Base-by-base conservation (phyloP, 2,329 filamentous ascomycete genomes). In the Raffaelea arxii region DNA sequence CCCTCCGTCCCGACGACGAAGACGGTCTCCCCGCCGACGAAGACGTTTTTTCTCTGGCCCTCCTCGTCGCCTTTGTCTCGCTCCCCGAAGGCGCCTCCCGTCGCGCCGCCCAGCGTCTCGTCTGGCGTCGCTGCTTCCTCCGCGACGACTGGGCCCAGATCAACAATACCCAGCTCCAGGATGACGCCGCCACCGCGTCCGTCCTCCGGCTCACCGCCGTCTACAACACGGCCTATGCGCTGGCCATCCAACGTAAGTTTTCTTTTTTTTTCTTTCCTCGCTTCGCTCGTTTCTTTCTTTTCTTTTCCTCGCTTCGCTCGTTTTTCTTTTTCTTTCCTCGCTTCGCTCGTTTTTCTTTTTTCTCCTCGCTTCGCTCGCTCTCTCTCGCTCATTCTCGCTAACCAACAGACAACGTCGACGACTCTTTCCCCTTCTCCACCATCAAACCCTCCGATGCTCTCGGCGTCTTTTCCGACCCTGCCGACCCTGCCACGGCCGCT, bases 121-220 rank as follows among this genome's bases (percentile, higher is more conserved):
- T 97, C 51, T 98, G 92, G 92, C 84, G 92, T 59, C 80, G 92
- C 46, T 83, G 88, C 51, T 85, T 85, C 57, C 75, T 91, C 54
- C 79, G 82, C 43, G 90, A 96, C 61, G 79, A 96, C 59, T 98
- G 92, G 92, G 69, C 75, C 23, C 71, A 69, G 49, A 76, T 94
- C 59, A 91, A 92, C 58, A 80, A 86, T 54, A 91, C 85, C 1
- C 78, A 82, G 41, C 72, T 83, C 49, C 84, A 86, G 59, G 78
- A 80, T 47, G 89, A 94, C 57, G 66, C 69, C 3, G 75, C 85
- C 51, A 76, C 88, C 24, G 70, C 80, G 45, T 71, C 75, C 24
- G 69, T 77, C 18, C 65, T 94, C 23, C 68, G 70, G 25, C 66
- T 73, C 47, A 94, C 88, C 4, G 72, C 81, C 24, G 69, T 88